These are phyloP conservation scores for Aureobasidium vineae DNA, from an alignment of 2,329 filamentous ascomycete species.

Conservation along the genomic window DNA sequence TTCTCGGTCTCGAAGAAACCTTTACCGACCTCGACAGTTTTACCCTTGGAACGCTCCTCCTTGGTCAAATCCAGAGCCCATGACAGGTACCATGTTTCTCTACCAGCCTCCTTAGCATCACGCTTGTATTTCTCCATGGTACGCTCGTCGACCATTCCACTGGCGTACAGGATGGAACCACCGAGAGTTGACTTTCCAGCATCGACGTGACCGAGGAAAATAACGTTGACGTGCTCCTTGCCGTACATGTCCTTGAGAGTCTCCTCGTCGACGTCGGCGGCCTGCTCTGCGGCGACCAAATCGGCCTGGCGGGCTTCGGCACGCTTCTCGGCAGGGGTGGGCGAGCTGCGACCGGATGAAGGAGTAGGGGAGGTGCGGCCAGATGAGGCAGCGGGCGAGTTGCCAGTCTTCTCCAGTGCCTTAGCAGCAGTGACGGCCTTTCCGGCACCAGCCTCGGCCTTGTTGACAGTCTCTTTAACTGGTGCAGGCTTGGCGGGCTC, in stretches of 20 bases:
- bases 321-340: conserved; percentile 52
- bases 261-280: conserved; percentile 73
- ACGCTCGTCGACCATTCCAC: conserved; percentile 98
- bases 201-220: conserved; percentile 98
- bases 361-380: conserved; percentile 79
- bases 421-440: conserved; percentile 84
- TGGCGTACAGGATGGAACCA: conserved; percentile 86
- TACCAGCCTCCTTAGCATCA: conserved; percentile 92
- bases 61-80: conserved; percentile 98
- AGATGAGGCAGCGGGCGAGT: conserved; percentile 54
- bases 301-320: conserved; percentile 68
- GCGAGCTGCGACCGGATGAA: conserved; percentile 80
- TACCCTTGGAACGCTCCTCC: conserved; percentile 93
- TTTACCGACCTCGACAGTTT: conserved; percentile 95
- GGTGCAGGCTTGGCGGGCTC: conserved; percentile 40
- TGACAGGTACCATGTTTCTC: conserved; percentile 98
- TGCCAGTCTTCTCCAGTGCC: conserved; percentile 87
- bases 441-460: conserved; percentile 62
- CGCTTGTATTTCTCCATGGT: conserved; percentile 98
- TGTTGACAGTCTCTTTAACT: conserved; percentile 47
- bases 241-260: conserved; percentile 94
- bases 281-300: conserved; percentile 78
- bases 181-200: conserved; percentile 96
- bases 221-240: conserved; percentile 91
- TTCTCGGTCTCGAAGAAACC: conserved; percentile 97